Evolutionary conservation across 1,284 basidiomycete genomes (phyloP).

Genomic region (Ustilago vetiveriae): DNA sequence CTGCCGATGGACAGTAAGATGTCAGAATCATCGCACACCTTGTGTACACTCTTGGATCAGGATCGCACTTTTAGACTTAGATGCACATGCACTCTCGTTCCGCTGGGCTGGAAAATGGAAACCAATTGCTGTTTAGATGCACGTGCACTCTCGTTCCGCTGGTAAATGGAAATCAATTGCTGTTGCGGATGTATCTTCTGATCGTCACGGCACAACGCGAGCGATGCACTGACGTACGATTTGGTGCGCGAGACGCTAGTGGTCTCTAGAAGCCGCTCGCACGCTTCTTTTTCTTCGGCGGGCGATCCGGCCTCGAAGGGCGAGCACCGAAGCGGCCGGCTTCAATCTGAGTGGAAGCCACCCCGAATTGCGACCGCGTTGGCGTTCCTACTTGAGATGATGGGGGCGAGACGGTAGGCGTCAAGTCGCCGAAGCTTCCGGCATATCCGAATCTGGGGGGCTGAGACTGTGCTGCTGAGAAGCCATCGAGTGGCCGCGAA

Average conservation of each 20-base stretch:
- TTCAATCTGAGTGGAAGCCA: conserved; percentile 34
- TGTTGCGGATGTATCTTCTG: no score
- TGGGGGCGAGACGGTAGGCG: conserved; percentile 22
- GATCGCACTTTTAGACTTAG: no score
- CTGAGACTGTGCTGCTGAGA: conserved; percentile 18
- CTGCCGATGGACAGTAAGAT: no score
- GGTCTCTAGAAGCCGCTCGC: conserved; percentile 45
- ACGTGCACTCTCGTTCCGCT: no score
- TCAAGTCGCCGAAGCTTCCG: conserved; percentile 30
- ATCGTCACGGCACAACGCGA: no score
- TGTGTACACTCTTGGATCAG: background rate
- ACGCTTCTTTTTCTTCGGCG: conserved; percentile 38
- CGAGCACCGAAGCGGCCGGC: conserved; percentile 37
- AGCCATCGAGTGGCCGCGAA: background rate
- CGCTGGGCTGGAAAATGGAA: no score
- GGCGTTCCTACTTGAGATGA: conserved; percentile 20
- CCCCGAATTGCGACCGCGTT: conserved; percentile 6
- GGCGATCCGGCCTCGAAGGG: conserved; percentile 5
- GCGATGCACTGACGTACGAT: no score
- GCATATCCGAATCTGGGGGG: conserved; percentile 19
- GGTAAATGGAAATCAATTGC: no score
- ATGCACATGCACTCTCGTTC: no score
- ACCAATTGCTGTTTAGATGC: no score
- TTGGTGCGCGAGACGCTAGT: no score
- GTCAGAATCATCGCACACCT: background rate